A percentile compares a stretch with the other conserved stretches of the same genome.
These are phyloP conservation scores for Davidsoniella virescens DNA, from an alignment of 2,329 filamentous ascomycete species.

Conservation along the genomic window DNA sequence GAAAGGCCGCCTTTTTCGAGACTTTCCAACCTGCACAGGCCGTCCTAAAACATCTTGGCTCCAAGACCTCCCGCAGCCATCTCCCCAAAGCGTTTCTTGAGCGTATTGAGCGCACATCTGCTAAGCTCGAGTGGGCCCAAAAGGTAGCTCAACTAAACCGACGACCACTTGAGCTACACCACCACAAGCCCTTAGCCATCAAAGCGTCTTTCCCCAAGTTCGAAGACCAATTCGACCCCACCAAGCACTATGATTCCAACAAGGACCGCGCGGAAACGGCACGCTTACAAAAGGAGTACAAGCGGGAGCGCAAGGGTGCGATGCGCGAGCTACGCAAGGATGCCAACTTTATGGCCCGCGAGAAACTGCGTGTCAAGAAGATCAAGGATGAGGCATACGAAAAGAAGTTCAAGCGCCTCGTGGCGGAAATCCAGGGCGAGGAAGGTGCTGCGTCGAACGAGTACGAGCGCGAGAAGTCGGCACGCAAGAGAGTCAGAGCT, in stretches of 20 bases:
- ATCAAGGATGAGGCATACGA: constrained; percentile 86
- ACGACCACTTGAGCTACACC: constrained; percentile 70
- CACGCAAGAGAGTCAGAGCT: constrained; percentile 49
- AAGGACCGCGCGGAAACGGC: constrained; percentile 71
- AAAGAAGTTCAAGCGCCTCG: constrained; percentile 81
- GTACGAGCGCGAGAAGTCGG: constrained; percentile 74
- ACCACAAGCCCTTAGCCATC: constrained; percentile 78
- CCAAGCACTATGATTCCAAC: constrained; percentile 94
- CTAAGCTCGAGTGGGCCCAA: constrained; percentile 37
- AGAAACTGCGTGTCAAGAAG: constrained; percentile 84
- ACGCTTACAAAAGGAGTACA: constrained; percentile 79
- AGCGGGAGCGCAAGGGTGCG: constrained; percentile 87
- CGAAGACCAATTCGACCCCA: constrained; percentile 85
- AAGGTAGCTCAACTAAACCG: constrained; percentile 48
- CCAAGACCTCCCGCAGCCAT: constrained; percentile 24
- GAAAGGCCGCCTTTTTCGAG: constrained; percentile 60
- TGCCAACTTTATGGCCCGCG: constrained; percentile 78
- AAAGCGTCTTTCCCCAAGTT: constrained; percentile 84
- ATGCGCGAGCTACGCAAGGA: constrained; percentile 92
- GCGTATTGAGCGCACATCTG: constrained; percentile 25
- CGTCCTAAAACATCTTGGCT: constrained; percentile 37
- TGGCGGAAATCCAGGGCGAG: constrained; percentile 90
- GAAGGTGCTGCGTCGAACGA: constrained; percentile 74
- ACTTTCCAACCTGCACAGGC: constrained; percentile 41
- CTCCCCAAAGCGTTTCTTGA: constrained; percentile 25